Base-by-base conservation (phyloP, 1,284 basidiomycete species). In the Neolentinus lepideus region DNA sequence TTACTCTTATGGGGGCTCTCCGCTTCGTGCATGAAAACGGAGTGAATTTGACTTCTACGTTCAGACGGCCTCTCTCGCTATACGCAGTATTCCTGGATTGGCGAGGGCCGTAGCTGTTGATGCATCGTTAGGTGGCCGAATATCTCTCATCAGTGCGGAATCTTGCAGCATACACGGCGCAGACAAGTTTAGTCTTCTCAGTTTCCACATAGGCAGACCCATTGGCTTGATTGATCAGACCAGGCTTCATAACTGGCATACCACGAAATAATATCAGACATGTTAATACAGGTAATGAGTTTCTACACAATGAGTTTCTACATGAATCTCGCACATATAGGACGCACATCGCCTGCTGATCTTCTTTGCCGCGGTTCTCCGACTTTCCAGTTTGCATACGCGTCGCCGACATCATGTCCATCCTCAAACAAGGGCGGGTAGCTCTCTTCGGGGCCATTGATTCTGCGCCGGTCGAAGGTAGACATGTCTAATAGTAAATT, bases 171-270 rank as follows among this genome's bases (percentile, higher is more conserved):
- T 63, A 96, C 90, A 98, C 91, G 46, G 95, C 94, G 67, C 94
- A 97, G 2, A 94, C 93, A 60, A 98, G 84, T 74, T 98, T 99
- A 0, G 92, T 90, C 62, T 79, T 79, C 58, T 83, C 90, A 12
- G 85, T 90, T 71, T 99, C 96, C 60, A 98, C 88, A 67, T 98
- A 99, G 10, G 92, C 92, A 45, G 93, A 96, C 0, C 96, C 96
- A 64, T 94, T 94, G 1, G 96, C 94, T 71, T 96, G 94, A 57
- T 76, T 90, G 52, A 97, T 92, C 8, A 98, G 74, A 2, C 94
- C 93, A 19, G 92, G 85, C 67, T 94, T 85, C 50, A 98, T 74
- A 71, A 93, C 95, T 97, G 66, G 50, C 59, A 62, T 48, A n/a
- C 4, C 38, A 43, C 55, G 50, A 50, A 22, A 38, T 57, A 26